A percentile compares a stretch with the other conserved stretches of the same genome.
Evolutionary conservation across 2,329 filamentous ascomycete genomes (phyloP).

Genomic region (Canariomyces notabilis): DNA sequence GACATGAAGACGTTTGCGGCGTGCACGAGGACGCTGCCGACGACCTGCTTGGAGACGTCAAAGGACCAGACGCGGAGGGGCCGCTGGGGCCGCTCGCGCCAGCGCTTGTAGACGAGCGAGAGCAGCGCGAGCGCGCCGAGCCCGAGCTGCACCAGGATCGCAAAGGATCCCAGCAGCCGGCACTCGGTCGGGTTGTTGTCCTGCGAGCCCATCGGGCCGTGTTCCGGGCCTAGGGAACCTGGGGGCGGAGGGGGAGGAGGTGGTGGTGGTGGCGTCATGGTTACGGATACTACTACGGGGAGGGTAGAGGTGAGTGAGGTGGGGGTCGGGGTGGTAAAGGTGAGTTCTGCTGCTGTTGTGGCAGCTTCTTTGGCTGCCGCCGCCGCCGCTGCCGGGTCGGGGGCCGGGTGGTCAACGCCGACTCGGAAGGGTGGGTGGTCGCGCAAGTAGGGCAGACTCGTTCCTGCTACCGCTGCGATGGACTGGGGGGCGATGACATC

Average conservation of each 20-base stretch:
- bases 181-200: constrained; percentile 54
- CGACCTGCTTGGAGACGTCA: constrained; percentile 94
- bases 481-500: constrained; percentile 16
- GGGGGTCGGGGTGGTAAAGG: neutral
- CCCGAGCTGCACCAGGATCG: constrained; percentile 81
- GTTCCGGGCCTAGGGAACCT: too few species aligned
- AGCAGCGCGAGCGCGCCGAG: constrained; percentile 78
- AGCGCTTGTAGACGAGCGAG: constrained; percentile 88
- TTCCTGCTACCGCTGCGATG: constrained; percentile 18
- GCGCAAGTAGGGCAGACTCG: constrained; percentile 10
- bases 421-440: neutral
- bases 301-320: too few species aligned
- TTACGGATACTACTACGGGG: constrained; percentile 7
- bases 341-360: neutral
- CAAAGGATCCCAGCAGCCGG: constrained; percentile 81
- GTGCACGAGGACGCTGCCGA: constrained; percentile 87
- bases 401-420: constrained; percentile 5
- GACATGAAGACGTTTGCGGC: constrained; percentile 93
- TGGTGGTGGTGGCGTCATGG: constrained; percentile 18
- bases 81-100: constrained; percentile 83
- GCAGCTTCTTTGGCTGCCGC: neutral
- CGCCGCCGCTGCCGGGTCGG: neutral
- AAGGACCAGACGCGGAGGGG: constrained; percentile 97
- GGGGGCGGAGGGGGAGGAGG: neutral
- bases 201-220: too few species aligned